Evolutionary conservation across 768 basidiomycete species (phyloP).

Genomic region (Tylopilus vinaceipallidus): DNA sequence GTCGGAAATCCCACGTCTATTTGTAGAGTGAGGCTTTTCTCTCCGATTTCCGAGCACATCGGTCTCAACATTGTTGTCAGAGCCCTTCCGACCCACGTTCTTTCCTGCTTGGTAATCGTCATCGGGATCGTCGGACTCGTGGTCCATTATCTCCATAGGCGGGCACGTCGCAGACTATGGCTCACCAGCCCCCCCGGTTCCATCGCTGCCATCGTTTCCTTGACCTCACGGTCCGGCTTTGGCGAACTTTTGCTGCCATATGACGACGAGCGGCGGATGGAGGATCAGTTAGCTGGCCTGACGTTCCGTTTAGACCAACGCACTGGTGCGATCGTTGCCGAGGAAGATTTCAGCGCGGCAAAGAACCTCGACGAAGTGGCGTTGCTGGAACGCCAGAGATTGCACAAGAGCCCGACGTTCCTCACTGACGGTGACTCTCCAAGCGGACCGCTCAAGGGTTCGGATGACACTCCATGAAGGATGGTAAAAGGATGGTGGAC

Average conservation of each 20-base stretch:
- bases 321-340: conserved; percentile 62
- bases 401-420: conserved; percentile 1
- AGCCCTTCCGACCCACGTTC: conserved; percentile 48
- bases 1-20: conserved; percentile 47
- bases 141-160: conserved; percentile 47
- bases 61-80: conserved; percentile 32
- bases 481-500: neutral
- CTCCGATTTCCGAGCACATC: neutral
- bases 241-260: conserved; percentile 61
- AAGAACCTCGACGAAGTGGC: conserved; percentile 13
- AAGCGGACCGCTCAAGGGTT: conserved; percentile 1
- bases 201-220: conserved; percentile 53
- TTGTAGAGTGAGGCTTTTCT: conserved; percentile 49
- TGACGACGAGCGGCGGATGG: conserved; percentile 46
- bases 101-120: conserved; percentile 47
- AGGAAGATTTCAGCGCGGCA: conserved; percentile 35
- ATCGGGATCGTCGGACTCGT: conserved; percentile 48
- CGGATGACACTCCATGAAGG: neutral
- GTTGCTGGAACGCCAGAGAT: conserved; percentile 11
- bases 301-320: conserved; percentile 53
- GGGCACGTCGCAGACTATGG: conserved; percentile 46
- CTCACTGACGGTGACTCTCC: conserved; percentile 3
- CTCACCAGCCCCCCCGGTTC: conserved; percentile 57
- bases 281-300: conserved; percentile 48
- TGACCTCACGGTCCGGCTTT: conserved; percentile 61